phyloP scores from a whole-genome alignment of 2,329 filamentous ascomycete species.

The Aureobasidium uvarum region DNA sequence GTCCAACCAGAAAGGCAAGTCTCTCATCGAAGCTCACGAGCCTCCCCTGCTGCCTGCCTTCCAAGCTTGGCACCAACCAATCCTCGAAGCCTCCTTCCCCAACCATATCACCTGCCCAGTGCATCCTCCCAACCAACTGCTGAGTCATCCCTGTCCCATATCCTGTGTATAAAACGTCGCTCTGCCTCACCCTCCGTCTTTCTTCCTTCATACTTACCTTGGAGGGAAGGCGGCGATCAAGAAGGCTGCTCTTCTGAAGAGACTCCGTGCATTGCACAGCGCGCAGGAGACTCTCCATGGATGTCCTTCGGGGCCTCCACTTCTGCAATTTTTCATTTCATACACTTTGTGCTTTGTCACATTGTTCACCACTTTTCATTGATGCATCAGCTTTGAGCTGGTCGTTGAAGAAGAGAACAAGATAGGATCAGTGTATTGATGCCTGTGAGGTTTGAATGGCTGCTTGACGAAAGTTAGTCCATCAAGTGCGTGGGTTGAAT shows the following conservation, averaged over 20 bases:
- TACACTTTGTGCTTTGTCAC: not conserved
- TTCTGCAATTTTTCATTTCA: slow-evolving; percentile 23
- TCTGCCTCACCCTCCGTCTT: not conserved
- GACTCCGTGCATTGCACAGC: slow-evolving; percentile 28
- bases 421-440: too few species aligned
- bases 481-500: too few species aligned
- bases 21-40: not conserved
- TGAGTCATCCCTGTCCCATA: not conserved
- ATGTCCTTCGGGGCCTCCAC: slow-evolving; percentile 26
- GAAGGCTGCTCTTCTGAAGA: slow-evolving; percentile 14
- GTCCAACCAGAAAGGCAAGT: not conserved
- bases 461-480: too few species aligned
- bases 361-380: slow-evolving; percentile 19
- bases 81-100: not conserved
- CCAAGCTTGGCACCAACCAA: not conserved
- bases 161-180: not conserved
- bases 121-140: not conserved
- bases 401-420: slow-evolving; percentile 20
- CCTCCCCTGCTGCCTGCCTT: not conserved
- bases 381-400: not conserved
- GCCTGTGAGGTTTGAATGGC: too few species aligned
- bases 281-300: slow-evolving; percentile 16
- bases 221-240: slow-evolving; percentile 16
- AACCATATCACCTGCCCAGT: not conserved
- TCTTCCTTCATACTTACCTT: slow-evolving; percentile 22